Conservation (phyloP, 495 filamentous ascomycete species). For the Collariella sp. region DNA sequence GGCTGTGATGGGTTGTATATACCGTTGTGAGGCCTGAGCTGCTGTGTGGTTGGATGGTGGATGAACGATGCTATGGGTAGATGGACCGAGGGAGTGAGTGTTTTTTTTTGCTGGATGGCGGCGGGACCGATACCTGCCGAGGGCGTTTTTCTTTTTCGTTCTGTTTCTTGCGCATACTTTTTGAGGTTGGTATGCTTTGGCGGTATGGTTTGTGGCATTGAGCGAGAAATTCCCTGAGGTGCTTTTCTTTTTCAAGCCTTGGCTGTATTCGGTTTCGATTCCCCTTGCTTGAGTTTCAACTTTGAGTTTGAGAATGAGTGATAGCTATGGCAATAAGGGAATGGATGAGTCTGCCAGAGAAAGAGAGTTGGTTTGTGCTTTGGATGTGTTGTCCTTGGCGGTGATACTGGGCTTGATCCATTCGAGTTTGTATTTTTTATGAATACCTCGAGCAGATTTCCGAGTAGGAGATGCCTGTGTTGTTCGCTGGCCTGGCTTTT, state of each 20-base stretch:
- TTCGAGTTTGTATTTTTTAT: too few species aligned
- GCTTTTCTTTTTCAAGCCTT: slow-evolving; percentile 2
- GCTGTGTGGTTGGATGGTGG: too few species aligned
- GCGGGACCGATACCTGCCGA: not conserved
- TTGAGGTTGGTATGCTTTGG: not conserved
- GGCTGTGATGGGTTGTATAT: not conserved
- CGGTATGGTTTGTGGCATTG: not conserved
- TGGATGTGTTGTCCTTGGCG: too few species aligned
- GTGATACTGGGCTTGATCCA: too few species aligned
- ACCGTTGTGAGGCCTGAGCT: not conserved
- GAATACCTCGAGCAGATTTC: too few species aligned
- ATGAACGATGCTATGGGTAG: too few species aligned
- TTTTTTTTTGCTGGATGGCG: not conserved
- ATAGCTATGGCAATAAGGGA: not conserved
- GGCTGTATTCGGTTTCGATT: not conserved
- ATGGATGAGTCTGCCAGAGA: too few species aligned
- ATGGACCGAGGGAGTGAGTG: not conserved
- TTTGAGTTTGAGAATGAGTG: not conserved
- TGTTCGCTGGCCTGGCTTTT: too few species aligned
- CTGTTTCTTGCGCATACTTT: not conserved
- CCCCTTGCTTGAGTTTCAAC: not conserved
- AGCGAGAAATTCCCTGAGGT: not conserved
- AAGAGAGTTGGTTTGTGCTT: too few species aligned
- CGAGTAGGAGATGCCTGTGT: too few species aligned
- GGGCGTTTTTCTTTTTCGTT: not conserved